Conservation (phyloP, 164 flowering plant genomes). For the Dillenia turbinata region DNA sequence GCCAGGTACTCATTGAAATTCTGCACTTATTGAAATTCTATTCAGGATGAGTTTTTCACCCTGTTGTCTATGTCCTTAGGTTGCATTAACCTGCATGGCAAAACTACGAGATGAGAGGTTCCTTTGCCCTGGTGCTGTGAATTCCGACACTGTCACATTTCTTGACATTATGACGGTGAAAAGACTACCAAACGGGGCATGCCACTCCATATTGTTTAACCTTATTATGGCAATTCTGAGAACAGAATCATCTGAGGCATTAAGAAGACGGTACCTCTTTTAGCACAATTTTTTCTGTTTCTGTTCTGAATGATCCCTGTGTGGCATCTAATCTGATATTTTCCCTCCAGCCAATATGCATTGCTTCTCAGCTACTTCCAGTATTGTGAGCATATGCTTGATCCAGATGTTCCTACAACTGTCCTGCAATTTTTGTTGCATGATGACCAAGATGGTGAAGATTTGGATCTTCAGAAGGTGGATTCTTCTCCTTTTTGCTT, state of each 20-base stretch:
- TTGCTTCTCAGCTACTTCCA: slow-evolving; percentile 91
- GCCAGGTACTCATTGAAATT: slow-evolving; percentile 50
- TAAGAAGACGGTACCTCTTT: slow-evolving; percentile 75
- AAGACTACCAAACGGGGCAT: slow-evolving; percentile 85
- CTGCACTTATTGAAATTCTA: neutral
- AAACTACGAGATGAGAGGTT: slow-evolving; percentile 92
- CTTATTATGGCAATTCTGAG: slow-evolving; percentile 81
- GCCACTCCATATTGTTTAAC: slow-evolving; percentile 80
- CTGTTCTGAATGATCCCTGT: slow-evolving; percentile 2
- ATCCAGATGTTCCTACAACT: slow-evolving; percentile 80
- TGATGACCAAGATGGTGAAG: slow-evolving; percentile 72
- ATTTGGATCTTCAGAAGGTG: slow-evolving; percentile 72
- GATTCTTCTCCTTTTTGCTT: slow-evolving; percentile 1
- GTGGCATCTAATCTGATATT: slow-evolving; percentile 11
- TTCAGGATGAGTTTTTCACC: slow-evolving; percentile 2
- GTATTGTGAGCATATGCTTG: slow-evolving; percentile 84
- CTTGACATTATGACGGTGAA: slow-evolving; percentile 72
- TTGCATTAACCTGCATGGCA: slow-evolving; percentile 95
- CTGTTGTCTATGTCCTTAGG: slow-evolving; percentile 36
- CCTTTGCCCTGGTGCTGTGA: slow-evolving; percentile 47
- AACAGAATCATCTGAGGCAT: slow-evolving; percentile 75
- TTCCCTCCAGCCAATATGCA: slow-evolving; percentile 73
- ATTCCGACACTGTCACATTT: slow-evolving; percentile 71
- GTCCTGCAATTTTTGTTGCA: slow-evolving; percentile 62
- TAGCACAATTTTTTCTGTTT: neutral